Evolutionary conservation across 768 basidiomycete species (phyloP).

Genomic region (Russula olivacea): DNA sequence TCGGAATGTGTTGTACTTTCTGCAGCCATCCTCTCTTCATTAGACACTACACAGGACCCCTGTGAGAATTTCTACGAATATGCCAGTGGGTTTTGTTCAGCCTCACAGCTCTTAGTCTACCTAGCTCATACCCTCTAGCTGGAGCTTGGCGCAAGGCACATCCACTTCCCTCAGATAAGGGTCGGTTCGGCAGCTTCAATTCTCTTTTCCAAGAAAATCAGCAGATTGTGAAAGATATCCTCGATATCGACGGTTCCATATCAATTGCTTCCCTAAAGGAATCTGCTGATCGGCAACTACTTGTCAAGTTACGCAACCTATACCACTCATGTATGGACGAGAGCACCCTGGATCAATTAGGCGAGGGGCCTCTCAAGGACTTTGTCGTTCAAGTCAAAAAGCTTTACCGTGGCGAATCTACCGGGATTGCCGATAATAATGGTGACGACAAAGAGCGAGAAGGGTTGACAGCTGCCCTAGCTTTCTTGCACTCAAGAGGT

Average conservation of each 20-base stretch:
- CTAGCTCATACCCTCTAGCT: constrained; percentile 39
- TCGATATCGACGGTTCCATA: constrained; percentile 41
- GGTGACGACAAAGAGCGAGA: constrained; percentile 34
- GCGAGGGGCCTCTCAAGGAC: constrained; percentile 60
- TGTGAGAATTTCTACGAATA: constrained; percentile 95
- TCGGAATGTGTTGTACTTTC: constrained; percentile 78
- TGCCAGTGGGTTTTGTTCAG: constrained; percentile 58
- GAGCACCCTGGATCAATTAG: constrained; percentile 64
- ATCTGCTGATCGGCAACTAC: constrained; percentile 48
- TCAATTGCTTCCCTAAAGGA: constrained; percentile 27
- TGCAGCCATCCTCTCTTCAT: constrained; percentile 68
- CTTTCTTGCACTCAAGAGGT: constrained; percentile 86
- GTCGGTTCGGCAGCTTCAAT: constrained; percentile 65
- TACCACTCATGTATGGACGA: constrained; percentile 83
- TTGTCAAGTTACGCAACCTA: constrained; percentile 61
- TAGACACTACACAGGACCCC: constrained; percentile 82
- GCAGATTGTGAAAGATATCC: constrained; percentile 65
- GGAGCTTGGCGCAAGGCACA: constrained; percentile 84
- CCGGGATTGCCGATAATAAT: constrained; percentile 31
- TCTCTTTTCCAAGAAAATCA: constrained; percentile 69
- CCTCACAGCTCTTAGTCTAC: background rate
- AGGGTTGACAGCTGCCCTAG: constrained; percentile 75
- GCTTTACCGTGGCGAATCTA: constrained; percentile 52
- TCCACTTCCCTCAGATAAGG: constrained; percentile 83
- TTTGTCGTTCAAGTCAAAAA: constrained; percentile 56